Base-by-base conservation (phyloP, 2,329 filamentous ascomycete genomes). In the Celoporthe dispersa region DNA sequence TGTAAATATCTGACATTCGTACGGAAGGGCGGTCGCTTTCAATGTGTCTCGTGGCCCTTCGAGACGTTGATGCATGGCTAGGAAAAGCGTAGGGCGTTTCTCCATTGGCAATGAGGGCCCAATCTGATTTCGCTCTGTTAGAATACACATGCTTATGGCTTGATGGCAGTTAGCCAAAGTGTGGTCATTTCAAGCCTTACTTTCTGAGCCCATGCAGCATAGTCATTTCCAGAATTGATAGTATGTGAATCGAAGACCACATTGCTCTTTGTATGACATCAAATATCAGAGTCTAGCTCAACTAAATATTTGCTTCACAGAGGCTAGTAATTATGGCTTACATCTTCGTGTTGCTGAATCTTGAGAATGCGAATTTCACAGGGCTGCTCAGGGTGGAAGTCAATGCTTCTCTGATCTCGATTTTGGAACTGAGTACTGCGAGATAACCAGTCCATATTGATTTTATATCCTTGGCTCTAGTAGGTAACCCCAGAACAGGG, bases 1-100 rank as follows among this genome's bases (percentile, higher is more conserved):
- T 1, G n/a, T n/a, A 19, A 75, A 75, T 6, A 64, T 70, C 0
- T 68, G 62, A 19, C 65, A 6, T 8, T 60, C n/a, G 62, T 73
- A 74, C 22, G 74, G 71, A 2, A 76, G 31, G n/a, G 41, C 55
- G 0, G 65, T 74, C 2, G 68, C 68, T 28, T 57, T 67, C 14
- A 53, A 3, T n/a, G 39, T 35, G 1, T 41, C 16, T 2, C 7
- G 16, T 22, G 6, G 4, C 48, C 7, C n/a, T 19, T 28, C 31
- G 0, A 67, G 11, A 1, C 66, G 41, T 33, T 37, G 35, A 31
- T 68, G 66, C n/a, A 68, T 41, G 14, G 35, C 25, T 16, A 68
- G 44, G 22, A 63, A 11, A 5, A 68, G 8, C 1, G 44, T 68
- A 7, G 66, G 66, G 8, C 33, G 44, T 1, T 41, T 22, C 8